phyloP scores from a whole-genome alignment of 768 basidiomycete genomes.

The Suillus bovinus region DNA sequence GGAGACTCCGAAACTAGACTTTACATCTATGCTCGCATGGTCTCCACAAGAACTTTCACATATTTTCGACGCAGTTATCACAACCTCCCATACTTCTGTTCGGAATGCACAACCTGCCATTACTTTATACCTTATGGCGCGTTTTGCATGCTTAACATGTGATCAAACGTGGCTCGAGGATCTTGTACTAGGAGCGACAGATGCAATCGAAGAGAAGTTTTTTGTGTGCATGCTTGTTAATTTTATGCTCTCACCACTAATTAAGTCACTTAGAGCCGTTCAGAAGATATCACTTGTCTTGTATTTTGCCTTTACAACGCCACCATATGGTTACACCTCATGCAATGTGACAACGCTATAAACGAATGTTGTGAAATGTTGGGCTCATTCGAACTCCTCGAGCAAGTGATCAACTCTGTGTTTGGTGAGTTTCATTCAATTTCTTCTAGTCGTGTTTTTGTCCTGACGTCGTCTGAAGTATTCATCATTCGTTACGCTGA shows the following conservation, averaged over 20 bases:
- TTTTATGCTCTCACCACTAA: constrained; percentile 8
- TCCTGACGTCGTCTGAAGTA: constrained; percentile 47
- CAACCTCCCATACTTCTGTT: constrained; percentile 67
- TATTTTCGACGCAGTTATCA: constrained; percentile 82
- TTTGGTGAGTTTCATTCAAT: constrained; percentile 59
- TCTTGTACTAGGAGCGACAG: constrained; percentile 86
- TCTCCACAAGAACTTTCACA: constrained; percentile 74
- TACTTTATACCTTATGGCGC: constrained; percentile 83
- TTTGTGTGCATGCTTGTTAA: constrained; percentile 59
- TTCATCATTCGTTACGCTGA: constrained; percentile 95
- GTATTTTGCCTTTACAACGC: constrained; percentile 96
- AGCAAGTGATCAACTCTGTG: constrained; percentile 92
- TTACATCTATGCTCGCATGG: constrained; percentile 91
- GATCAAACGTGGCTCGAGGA: constrained; percentile 93
- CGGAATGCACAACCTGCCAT: constrained; percentile 88
- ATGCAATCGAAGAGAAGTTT: constrained; percentile 88
- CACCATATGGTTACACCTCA: constrained; percentile 86
- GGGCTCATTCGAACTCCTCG: constrained; percentile 81
- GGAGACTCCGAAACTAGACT: constrained; percentile 74
- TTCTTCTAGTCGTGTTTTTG: constrained; percentile 10
- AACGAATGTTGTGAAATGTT: constrained; percentile 80
- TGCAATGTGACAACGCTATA: constrained; percentile 82
- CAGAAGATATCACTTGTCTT: constrained; percentile 83
- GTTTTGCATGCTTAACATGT: constrained; percentile 91
- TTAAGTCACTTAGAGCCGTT: constrained; percentile 55